Base-by-base conservation (phyloP, 495 filamentous ascomycete species). In the Jackrogersella minutella region DNA sequence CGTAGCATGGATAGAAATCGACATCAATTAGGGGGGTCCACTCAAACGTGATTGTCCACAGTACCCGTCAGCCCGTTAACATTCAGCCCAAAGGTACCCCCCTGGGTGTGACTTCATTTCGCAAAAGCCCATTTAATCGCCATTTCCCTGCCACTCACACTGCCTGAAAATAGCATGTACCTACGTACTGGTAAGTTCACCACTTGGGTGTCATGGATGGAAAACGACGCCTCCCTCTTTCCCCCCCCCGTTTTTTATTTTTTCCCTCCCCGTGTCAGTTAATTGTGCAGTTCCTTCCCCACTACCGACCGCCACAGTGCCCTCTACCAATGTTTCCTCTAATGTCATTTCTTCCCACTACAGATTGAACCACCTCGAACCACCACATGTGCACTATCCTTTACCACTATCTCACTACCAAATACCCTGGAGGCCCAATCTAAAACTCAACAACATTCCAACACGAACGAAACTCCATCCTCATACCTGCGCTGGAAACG, bases 91-190 rank as follows among this genome's bases (percentile, higher is more conserved):
- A 59, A 37, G 34, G 34, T 37, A 37, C 47, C 34, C 66, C 61
- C 66, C 60, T 64, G 60, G 44, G 66, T 69, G 66, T 69, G 66
- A 69, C 66, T 69, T 69, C 66, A 69, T 69, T 64, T 69, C 60
- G 66, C 55, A 60, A n/a, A 68, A 60, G 34, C 40, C 66, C 60
- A 64, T 69, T 64, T 57, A 59, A 61, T 64, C 51, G 55, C 21
- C 66, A 34, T 61, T 53, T 56, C 44, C 56, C 55, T 54, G 53
- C 60, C 60, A 61, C 66, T 64, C 49, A 36, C 58, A 62, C 54
- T 28, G 59, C 52, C 65, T 63, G 58, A 63, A 68, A 63, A 68
- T 58, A 68, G 65, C 46, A 58, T 14, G 31, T 14, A 47, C n/a
- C 34, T 46, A 43, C 16, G 28, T 36, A 43, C 52, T 64, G 16